Base-by-base conservation (phyloP, 2,329 filamentous ascomycete species). In the Pseudogymnoascus sp. region DNA sequence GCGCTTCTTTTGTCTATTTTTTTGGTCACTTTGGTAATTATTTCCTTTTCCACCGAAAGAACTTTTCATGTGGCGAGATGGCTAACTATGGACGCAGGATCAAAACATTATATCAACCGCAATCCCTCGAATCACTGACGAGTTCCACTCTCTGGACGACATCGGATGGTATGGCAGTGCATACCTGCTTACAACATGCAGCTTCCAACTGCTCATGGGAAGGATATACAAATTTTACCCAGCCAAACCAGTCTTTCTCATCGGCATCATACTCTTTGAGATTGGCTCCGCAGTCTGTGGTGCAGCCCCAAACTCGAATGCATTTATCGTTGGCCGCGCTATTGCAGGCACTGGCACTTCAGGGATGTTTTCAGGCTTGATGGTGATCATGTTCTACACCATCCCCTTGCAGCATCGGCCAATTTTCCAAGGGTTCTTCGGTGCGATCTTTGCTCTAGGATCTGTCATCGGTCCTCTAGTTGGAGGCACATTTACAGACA, bases 401-500 rank as follows among this genome's bases (percentile, higher is more conserved):
- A 67, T 72, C n/a, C 68, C 69, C 5, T 18, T 70, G 12, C 37
- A 66, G 4, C 67, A 69, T 26, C 47, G 69, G 31, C 63, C 68
- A 6, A 66, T 67, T 40, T 67, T 68, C 36, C 66, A 64, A 31
- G 67, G 67, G n/a, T 59, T 68, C 12, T 42, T 70, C 26, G 68
- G 67, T 40, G 66, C 66, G 51, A 66, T 69, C 62, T 70, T 66
- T 59, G 68, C 67, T 23, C 64, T 71, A 51, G 67, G 69, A 16
- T 68, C 68, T 36, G 68, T 70, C 40, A 63, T 67, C 45, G 78
- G 70, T 64, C 70, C 70, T 8, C 51, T 71, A 4, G 62, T 78
- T 6, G 77, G 77, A 29, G 77, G 77, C n/a, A 75, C 71, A 5
- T 77, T 77, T 62, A 78, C 74, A n/a, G 75, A 76, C 6, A 65